Base-by-base conservation (phyloP, 2,329 filamentous ascomycete species). In the Escovopsis sp. region DNA sequence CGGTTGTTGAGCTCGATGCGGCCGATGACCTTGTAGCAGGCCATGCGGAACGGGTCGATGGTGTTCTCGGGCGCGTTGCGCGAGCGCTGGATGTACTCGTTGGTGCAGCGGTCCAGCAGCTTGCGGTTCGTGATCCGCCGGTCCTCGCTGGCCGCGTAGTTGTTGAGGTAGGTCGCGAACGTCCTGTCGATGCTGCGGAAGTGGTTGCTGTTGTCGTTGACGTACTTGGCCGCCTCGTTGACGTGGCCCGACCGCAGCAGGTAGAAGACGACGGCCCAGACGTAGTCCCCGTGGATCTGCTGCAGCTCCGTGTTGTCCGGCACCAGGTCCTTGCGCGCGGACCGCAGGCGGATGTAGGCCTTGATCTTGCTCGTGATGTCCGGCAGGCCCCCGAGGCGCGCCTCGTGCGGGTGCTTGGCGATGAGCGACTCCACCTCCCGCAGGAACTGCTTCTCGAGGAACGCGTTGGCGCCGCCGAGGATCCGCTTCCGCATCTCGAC, bases 1-100 rank as follows among this genome's bases (percentile, higher is more conserved):
- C 79, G 73, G 59, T 79, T 78, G 54, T 65, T 68, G 24, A 83
- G 64, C 52, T 81, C 79, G 51, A 78, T 81, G 37, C 79, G 86
- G 37, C 93, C 91, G 51, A 98, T 82, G 47, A 98, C 80, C 70
- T 98, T 96, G 71, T 96, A 96, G 60, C 91, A 95, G 38, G 89
- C 88, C 78, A 94, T 88, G 41, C 87, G 80, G 66, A 93, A 98
- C 24, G 91, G 91, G 58, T 98, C 91, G 48, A 93, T 79, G 2
- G 84, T 84, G 56, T 88, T 81, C 44, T 91, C 84, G 1, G 85
- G 84, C 1, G 84, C 84, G 53, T 93, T 85, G 48, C 85, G 81
- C 24, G 80, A 74, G 37, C 87, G 80, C 57, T 93, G 84, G 40
- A 82, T 82, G 61, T 93, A 95, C 56, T 95, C 88, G 48, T 83